phyloP scores from a whole-genome alignment of 23 red algal genomes.

The Gracilaria gracilis region DNA sequence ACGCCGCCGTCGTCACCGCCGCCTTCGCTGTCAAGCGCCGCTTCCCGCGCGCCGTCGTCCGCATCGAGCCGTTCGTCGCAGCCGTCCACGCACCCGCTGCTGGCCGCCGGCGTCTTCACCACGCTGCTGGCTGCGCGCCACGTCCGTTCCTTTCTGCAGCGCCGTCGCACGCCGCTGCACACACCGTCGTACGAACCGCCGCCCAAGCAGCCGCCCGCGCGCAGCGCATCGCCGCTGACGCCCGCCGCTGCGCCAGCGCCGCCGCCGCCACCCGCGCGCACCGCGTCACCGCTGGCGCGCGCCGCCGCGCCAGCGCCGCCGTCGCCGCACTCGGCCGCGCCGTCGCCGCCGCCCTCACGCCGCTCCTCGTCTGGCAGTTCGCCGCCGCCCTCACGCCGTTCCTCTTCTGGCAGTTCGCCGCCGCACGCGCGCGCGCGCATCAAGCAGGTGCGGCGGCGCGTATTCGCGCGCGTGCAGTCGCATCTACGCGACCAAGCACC shows the following conservation, averaged over 20 bases:
- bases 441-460: not conserved
- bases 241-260: not conserved
- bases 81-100: not conserved
- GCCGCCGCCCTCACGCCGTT: not conserved
- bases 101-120: not conserved
- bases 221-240: not conserved
- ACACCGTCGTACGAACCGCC: not conserved
- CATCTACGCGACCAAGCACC: not conserved
- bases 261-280: not conserved
- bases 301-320: not conserved
- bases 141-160: not conserved
- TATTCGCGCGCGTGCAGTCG: slow-evolving; percentile 1
- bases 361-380: not conserved
- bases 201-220: not conserved
- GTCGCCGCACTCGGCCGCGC: not conserved
- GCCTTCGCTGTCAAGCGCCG: not conserved
- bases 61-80: not conserved
- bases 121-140: not conserved
- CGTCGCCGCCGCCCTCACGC: not conserved
- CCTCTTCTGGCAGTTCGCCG: not conserved
- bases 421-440: not conserved
- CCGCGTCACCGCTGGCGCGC: not conserved
- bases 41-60: not conserved
- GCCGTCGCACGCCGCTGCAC: not conserved
- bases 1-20: not conserved